Evolutionary conservation across 306 rosid species (phyloP).

Genomic region (Canavalia ensiformis): DNA sequence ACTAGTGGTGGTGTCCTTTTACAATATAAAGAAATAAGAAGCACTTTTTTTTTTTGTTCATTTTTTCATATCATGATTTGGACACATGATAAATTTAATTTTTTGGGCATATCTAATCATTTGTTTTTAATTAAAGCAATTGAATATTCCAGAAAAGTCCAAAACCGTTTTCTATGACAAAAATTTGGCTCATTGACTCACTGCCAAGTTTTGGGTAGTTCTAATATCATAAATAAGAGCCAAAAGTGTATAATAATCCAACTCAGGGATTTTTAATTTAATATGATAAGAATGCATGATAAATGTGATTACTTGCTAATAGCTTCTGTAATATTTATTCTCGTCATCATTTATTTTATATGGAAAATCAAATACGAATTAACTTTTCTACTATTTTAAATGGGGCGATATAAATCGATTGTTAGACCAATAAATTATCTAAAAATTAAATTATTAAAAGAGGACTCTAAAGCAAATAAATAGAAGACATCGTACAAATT

Average conservation of each 20-base stretch:
- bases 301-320: conserved; percentile 11
- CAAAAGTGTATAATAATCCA: not conserved
- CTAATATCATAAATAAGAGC: conserved; percentile 8
- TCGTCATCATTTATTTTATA: not conserved
- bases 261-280: not conserved
- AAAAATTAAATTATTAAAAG: not conserved
- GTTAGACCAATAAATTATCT: not conserved
- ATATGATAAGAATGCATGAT: conserved; percentile 17
- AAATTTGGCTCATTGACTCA: conserved; percentile 7
- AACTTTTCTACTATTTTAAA: not conserved
- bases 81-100: conserved; percentile 20
- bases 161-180: conserved; percentile 11
- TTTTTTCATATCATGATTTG: not conserved
- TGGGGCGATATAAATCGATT: not conserved
- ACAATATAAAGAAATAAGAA: not conserved
- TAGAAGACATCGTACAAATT: not conserved
- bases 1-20: conserved; percentile 1
- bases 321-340: not conserved
- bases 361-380: conserved; percentile 3
- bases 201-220: conserved; percentile 3
- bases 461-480: not conserved
- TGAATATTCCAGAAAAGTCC: conserved; percentile 35
- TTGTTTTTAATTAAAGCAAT: not conserved
- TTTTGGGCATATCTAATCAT: not conserved
- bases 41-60: not conserved